These are phyloP conservation scores for Stellera chamaejasme DNA, from an alignment of 345 rosid species.

Conservation along the genomic window DNA sequence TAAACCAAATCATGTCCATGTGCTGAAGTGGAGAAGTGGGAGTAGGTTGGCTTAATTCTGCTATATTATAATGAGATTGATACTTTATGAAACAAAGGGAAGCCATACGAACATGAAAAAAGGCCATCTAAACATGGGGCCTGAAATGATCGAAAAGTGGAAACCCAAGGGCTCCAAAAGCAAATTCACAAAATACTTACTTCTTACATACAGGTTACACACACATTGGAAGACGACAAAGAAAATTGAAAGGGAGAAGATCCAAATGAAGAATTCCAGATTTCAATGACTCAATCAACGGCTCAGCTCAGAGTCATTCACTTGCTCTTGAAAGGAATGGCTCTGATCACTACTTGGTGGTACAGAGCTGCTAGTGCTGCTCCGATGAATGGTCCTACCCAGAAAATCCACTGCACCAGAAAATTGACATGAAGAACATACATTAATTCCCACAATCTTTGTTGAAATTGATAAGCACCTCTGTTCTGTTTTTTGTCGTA, in stretches of 20 bases:
- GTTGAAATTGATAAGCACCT: too few relatives aligned
- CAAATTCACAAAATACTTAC: background rate
- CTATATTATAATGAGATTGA: too few relatives aligned
- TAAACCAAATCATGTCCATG: too few relatives aligned
- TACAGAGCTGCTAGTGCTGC: slow-evolving; percentile 74
- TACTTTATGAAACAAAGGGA: slow-evolving; percentile 6
- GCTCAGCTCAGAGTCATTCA: slow-evolving; percentile 4
- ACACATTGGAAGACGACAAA: slow-evolving; percentile 2
- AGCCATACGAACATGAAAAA: slow-evolving; percentile 11
- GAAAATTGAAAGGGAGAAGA: slow-evolving; percentile 1
- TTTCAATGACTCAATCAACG: background rate
- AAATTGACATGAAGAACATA: background rate
- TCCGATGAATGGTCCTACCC: slow-evolving; percentile 73
- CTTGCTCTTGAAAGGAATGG: slow-evolving; percentile 59
- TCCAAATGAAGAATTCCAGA: background rate
- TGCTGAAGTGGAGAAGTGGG: too few relatives aligned
- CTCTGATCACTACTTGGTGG: slow-evolving; percentile 67
- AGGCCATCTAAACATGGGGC: slow-evolving; percentile 7
- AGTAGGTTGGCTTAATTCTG: too few relatives aligned
- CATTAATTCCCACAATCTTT: too few relatives aligned
- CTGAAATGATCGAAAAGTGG: background rate
- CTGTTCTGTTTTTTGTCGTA: too few relatives aligned
- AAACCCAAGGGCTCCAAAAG: slow-evolving; percentile 1
- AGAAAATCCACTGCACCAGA: slow-evolving; percentile 56
- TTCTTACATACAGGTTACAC: slow-evolving; percentile 2